Base-by-base conservation (phyloP, 2,329 filamentous ascomycete genomes). In the Tolypocladium ovalisporum region DNA sequence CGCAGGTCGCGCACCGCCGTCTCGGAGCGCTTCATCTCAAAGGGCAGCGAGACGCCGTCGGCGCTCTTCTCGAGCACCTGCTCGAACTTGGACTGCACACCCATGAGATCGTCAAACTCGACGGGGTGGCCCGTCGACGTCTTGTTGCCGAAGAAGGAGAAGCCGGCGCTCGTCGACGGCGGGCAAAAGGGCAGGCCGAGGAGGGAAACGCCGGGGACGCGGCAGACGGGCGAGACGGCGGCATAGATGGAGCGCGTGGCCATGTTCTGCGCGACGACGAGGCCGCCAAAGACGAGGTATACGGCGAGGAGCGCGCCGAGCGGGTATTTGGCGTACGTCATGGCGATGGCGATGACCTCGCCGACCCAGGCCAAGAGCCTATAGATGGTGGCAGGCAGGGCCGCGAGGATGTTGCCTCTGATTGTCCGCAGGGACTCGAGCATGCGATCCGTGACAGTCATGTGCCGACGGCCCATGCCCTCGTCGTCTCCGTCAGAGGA, bases 1-100 rank as follows among this genome's bases (percentile, higher is more conserved):
- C 87, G 83, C 29, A 94, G 73, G 64, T 92, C 89, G 44, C 89
- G 82, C 39, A 94, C 85, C 1, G 86, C 85, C 2, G 83, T 77
- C 69, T 93, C 88, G 3, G 86, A 85, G 12, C 84, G 81, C 73
- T 90, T 92, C 84, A 94, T 91, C 63, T 90, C 87, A 63, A 88
- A 76, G 0, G 89, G 89, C 3, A 94, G 73, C 1, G 83, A 83
- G 1, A 85, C 82, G 1, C 85, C 83, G 27, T 84, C 79, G 1
- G 83, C 80, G 19, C 83, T 84, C 58, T 84, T 82, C 62, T 89
- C 82, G 4, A 94, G 73, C 1, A 94, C 84, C 58, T 87, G 82
- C 69, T 91, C 88, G 57, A 95, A 90, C 34, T 85, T 80, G n/a
- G 81, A 76, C 69, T 95, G 89, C 1, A 88, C 82, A 22, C 78